phyloP scores from a whole-genome alignment of 345 rosid species.

The Toxicodendron radicans region DNA sequence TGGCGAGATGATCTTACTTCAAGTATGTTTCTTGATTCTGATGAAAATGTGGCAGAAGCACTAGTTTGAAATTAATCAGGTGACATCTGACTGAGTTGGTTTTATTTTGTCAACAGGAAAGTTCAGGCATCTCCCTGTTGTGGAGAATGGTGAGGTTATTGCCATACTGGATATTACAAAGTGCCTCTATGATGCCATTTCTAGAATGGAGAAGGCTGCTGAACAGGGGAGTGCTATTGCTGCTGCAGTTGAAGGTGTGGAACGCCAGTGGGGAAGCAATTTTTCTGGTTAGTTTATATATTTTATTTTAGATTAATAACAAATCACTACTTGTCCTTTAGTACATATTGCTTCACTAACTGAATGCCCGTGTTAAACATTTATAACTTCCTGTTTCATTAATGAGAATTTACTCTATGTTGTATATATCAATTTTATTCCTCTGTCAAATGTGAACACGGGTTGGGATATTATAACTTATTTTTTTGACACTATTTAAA shows the following conservation, averaged over 20 bases:
- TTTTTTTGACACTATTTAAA: too few species aligned
- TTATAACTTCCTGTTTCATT: not conserved
- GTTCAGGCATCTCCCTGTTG: conserved; percentile 97
- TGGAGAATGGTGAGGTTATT: conserved; percentile 97
- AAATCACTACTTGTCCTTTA: not conserved
- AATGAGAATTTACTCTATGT: not conserved
- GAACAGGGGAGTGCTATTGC: conserved; percentile 98
- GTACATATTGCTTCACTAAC: not conserved
- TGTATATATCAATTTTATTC: not conserved
- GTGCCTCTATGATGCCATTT: conserved; percentile 95
- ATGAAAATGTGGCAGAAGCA: not conserved
- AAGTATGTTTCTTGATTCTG: too few species aligned
- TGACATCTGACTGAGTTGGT: conserved; percentile 11
- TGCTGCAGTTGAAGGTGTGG: conserved; percentile 98
- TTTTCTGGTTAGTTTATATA: conserved; percentile 50
- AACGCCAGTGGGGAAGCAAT: conserved; percentile 84
- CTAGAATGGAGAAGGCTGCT: conserved; percentile 97
- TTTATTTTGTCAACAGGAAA: conserved; percentile 51
- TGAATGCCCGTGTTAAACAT: not conserved
- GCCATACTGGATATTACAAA: conserved; percentile 94
- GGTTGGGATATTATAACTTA: too few species aligned
- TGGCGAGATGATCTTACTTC: too few species aligned
- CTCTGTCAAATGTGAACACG: not conserved
- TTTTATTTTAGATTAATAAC: conserved; percentile 8
- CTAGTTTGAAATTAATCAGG: not conserved